Evolutionary conservation across 164 flowering plant genomes (phyloP).

Genomic region (Piper betle): DNA sequence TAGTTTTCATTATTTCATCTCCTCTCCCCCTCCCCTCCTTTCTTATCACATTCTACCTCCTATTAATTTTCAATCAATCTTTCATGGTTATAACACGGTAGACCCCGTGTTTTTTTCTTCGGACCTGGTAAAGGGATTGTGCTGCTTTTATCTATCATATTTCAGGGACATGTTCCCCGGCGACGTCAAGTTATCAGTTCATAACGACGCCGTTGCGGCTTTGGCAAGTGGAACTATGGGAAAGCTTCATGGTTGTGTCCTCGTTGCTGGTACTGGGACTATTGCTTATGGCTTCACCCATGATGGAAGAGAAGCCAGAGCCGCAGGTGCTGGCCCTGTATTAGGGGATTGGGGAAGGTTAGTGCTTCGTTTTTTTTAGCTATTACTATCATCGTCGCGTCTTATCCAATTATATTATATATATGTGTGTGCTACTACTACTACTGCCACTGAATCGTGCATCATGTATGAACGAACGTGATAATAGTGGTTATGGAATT

Average conservation of each 20-base stretch:
- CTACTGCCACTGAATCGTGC: no score
- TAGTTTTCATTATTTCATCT: conserved; percentile 8
- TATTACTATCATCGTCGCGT: no score
- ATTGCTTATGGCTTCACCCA: conserved; percentile 83
- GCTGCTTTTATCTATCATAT: not conserved
- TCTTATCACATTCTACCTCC: not conserved
- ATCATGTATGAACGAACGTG: not conserved
- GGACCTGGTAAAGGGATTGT: not conserved
- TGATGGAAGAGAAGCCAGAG: conserved; percentile 90
- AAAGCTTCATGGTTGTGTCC: conserved; percentile 89
- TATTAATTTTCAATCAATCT: not conserved
- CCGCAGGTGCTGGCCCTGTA: conserved; percentile 95
- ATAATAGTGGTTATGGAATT: conserved; percentile 84
- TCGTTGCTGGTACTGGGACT: conserved; percentile 91
- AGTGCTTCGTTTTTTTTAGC: not conserved
- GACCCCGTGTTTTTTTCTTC: not conserved
- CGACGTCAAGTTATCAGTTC: conserved; percentile 59
- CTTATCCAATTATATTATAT: no score
- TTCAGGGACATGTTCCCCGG: conserved; percentile 64
- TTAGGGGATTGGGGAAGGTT: conserved; percentile 99
- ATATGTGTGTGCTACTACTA: no score
- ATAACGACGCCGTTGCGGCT: conserved; percentile 96
- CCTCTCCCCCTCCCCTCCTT: not conserved
- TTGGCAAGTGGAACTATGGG: conserved; percentile 95
- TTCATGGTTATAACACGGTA: not conserved